These are phyloP conservation scores for Tulasnella sp. DNA, from an alignment of 768 basidiomycete species.

Conservation along the genomic window DNA sequence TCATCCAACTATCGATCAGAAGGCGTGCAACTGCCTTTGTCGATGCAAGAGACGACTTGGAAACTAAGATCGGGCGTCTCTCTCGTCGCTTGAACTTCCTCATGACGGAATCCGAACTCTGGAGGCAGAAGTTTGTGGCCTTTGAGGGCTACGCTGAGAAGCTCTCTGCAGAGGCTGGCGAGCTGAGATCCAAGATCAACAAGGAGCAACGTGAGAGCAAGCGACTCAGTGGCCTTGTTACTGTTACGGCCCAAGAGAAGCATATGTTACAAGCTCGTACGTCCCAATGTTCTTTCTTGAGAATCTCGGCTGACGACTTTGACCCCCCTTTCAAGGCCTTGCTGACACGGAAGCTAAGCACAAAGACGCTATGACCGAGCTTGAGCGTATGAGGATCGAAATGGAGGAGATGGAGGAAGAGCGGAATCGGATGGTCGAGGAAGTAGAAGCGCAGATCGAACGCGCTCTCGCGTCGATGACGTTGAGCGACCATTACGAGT, in stretches of 20 bases:
- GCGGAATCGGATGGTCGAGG: constrained; percentile 82
- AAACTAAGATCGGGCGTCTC: constrained; percentile 83
- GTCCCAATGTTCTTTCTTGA: constrained; percentile 25
- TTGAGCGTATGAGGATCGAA: constrained; percentile 67
- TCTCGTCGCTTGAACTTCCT: constrained; percentile 78
- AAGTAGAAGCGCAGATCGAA: constrained; percentile 85
- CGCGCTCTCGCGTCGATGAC: constrained; percentile 69
- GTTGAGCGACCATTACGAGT: constrained; percentile 55
- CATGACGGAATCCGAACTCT: constrained; percentile 81
- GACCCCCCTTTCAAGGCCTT: constrained; percentile 42
- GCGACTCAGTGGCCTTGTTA: constrained; percentile 63
- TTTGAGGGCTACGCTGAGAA: constrained; percentile 93
- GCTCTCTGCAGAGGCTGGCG: constrained; percentile 72
- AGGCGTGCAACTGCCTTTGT: constrained; percentile 91
- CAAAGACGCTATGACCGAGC: constrained; percentile 63
- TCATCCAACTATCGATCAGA: constrained; percentile 77
- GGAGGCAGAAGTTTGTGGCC: constrained; percentile 87
- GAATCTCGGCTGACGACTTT: neutral
- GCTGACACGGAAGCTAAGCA: constrained; percentile 72
- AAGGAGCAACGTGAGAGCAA: constrained; percentile 76
- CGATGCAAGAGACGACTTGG: constrained; percentile 84
- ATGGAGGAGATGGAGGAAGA: constrained; percentile 85
- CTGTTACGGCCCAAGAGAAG: constrained; percentile 67
- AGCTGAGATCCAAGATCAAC: constrained; percentile 76
- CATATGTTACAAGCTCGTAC: constrained; percentile 62